phyloP scores from a whole-genome alignment of 164 flowering plant species.

The Cinnamomum chago region DNA sequence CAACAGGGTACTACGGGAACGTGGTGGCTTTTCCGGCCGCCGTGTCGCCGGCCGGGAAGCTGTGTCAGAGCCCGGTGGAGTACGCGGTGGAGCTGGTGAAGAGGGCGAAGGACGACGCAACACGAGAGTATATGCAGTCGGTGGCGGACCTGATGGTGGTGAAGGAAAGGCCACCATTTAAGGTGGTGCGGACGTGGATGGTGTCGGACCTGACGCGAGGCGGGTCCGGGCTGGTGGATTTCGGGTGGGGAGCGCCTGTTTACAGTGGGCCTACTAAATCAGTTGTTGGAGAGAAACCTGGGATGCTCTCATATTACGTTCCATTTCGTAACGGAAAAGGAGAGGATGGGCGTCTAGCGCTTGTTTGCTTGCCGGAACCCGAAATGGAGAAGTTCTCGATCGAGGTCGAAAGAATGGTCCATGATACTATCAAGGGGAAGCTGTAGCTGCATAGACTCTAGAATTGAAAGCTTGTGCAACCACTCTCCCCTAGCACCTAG shows the following conservation, averaged over 20 bases:
- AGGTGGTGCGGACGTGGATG: constrained; percentile 32
- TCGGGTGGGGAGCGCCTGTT: constrained; percentile 58
- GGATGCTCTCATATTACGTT: constrained; percentile 35
- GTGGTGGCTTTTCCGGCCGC: constrained; percentile 20
- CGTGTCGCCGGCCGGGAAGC: constrained; percentile 10
- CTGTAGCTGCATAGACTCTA: too few species aligned
- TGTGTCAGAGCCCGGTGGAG: constrained; percentile 15
- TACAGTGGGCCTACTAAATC: constrained; percentile 52
- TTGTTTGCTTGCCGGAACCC: constrained; percentile 39
- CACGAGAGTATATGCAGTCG: constrained; percentile 31
- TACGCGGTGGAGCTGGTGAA: constrained; percentile 26
- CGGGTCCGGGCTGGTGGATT: constrained; percentile 48
- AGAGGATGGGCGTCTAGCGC: constrained; percentile 46
- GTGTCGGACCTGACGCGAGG: constrained; percentile 50
- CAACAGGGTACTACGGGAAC: constrained; percentile 29
- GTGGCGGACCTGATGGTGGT: constrained; percentile 28
- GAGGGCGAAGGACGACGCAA: constrained; percentile 20
- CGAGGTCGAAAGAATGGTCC: constrained; percentile 38
- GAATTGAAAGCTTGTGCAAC: too few species aligned
- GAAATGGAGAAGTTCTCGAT: constrained; percentile 50
- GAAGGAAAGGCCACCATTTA: constrained; percentile 25
- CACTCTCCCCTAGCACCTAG: too few species aligned
- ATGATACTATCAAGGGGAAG: background rate
- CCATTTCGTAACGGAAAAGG: constrained; percentile 32
- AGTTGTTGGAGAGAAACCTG: constrained; percentile 40